Conservation (phyloP, 2,329 filamentous ascomycete species). For the Clonostachys byssicola region DNA sequence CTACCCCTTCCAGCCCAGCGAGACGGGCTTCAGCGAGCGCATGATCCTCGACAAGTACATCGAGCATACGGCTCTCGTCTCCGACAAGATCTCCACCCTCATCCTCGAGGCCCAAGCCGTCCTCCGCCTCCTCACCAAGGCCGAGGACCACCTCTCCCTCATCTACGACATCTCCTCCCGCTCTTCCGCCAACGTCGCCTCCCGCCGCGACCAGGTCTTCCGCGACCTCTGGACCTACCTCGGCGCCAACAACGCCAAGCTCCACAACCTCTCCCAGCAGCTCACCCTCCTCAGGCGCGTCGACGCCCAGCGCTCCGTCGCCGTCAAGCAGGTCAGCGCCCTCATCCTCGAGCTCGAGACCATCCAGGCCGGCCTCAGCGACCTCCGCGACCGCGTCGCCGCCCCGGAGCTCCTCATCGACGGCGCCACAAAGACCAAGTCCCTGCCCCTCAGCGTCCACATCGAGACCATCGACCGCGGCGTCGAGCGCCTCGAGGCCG, state of each 20-base stretch:
- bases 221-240: slow-evolving; percentile 70
- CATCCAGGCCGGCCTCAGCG: slow-evolving; percentile 67
- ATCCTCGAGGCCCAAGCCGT: slow-evolving; percentile 69
- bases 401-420: slow-evolving; percentile 57
- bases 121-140: slow-evolving; percentile 58
- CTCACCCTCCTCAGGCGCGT: slow-evolving; percentile 62
- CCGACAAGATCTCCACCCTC: slow-evolving; percentile 63
- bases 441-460: slow-evolving; percentile 66
- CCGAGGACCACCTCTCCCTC: slow-evolving; percentile 64
- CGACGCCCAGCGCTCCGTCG: slow-evolving; percentile 59
- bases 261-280: slow-evolving; percentile 59
- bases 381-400: slow-evolving; percentile 67
- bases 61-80: slow-evolving; percentile 64
- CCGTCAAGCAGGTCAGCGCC: slow-evolving; percentile 63
- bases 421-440: slow-evolving; percentile 15
- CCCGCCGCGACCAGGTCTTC: slow-evolving; percentile 61
- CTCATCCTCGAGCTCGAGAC: slow-evolving; percentile 70
- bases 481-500: slow-evolving; percentile 65
- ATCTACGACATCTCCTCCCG: slow-evolving; percentile 67
- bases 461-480: slow-evolving; percentile 71
- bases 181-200: slow-evolving; percentile 55
- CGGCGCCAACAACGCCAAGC: slow-evolving; percentile 60
- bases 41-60: slow-evolving; percentile 71
- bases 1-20: slow-evolving; percentile 59
- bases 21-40: slow-evolving; percentile 41